Evolutionary conservation across 306 rosid genomes (phyloP).

Genomic region (Gynostemma pentaphyllum): DNA sequence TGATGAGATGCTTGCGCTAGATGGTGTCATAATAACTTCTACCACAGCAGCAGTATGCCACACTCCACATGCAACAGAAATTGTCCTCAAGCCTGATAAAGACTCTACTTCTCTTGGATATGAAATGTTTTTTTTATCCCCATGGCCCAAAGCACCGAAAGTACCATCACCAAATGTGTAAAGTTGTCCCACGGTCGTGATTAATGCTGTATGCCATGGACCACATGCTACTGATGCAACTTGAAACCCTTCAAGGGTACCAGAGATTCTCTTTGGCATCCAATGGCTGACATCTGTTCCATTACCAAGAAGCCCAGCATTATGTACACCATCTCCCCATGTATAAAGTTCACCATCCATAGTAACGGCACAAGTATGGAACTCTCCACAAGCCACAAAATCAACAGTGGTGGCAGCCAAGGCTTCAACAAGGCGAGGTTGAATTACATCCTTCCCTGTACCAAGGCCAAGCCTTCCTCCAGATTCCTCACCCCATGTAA

Average conservation of each 20-base stretch:
- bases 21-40: slow-evolving; percentile 81
- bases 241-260: slow-evolving; percentile 88
- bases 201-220: slow-evolving; percentile 98
- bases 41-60: slow-evolving; percentile 99
- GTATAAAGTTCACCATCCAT: slow-evolving; percentile 93
- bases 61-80: slow-evolving; percentile 92
- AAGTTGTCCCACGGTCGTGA: slow-evolving; percentile 86
- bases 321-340: slow-evolving; percentile 83
- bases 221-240: slow-evolving; percentile 91
- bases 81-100: slow-evolving; percentile 92
- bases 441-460: slow-evolving; percentile 74
- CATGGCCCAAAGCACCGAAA: slow-evolving; percentile 94
- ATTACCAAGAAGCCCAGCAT: slow-evolving; percentile 74
- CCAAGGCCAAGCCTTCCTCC: slow-evolving; percentile 99
- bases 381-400: slow-evolving; percentile 91
- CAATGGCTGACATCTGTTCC: slow-evolving; percentile 83
- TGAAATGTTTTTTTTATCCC: slow-evolving; percentile 60
- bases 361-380: slow-evolving; percentile 93
- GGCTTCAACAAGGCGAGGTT: slow-evolving; percentile 85
- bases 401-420: slow-evolving; percentile 66
- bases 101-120: slow-evolving; percentile 93
- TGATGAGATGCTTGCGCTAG: slow-evolving; percentile 77
- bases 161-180: slow-evolving; percentile 98
- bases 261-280: slow-evolving; percentile 82
- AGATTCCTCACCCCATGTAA: slow-evolving; percentile 96